phyloP scores from a whole-genome alignment of 768 basidiomycete genomes.

The Leccinum variicolor region DNA sequence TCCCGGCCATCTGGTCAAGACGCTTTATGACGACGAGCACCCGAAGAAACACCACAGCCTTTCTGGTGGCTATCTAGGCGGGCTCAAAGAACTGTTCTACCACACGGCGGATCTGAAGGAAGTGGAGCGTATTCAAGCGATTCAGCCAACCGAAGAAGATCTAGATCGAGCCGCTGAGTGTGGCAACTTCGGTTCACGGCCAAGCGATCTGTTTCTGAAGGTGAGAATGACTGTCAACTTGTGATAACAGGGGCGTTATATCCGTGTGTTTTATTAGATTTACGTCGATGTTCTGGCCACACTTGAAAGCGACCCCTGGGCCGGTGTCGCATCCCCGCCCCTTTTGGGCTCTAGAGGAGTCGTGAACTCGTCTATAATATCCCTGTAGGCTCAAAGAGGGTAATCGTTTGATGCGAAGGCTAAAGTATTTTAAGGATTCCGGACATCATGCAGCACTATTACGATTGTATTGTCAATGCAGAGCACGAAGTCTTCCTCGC shows the following conservation, averaged over 20 bases:
- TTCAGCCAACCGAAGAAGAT: slow-evolving; percentile 37
- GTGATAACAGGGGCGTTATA: neutral
- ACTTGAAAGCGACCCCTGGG: slow-evolving; percentile 51
- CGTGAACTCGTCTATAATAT: slow-evolving; percentile 59
- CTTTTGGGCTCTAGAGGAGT: slow-evolving; percentile 62
- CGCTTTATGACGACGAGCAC: slow-evolving; percentile 34
- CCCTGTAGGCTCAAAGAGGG: slow-evolving; percentile 36
- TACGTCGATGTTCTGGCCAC: slow-evolving; percentile 60
- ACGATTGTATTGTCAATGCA: slow-evolving; percentile 57
- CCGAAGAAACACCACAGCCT: slow-evolving; percentile 28
- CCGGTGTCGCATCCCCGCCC: slow-evolving; percentile 57
- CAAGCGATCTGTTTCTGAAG: slow-evolving; percentile 60
- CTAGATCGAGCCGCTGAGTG: slow-evolving; percentile 46
- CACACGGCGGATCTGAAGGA: slow-evolving; percentile 12
- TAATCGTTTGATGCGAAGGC: neutral
- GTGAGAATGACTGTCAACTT: slow-evolving; percentile 30
- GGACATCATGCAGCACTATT: slow-evolving; percentile 71
- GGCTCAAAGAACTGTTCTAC: slow-evolving; percentile 19
- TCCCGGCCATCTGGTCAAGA: slow-evolving; percentile 37
- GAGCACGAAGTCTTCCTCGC: slow-evolving; percentile 64
- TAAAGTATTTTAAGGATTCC: slow-evolving; percentile 44
- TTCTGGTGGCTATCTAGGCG: slow-evolving; percentile 15
- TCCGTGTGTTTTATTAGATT: slow-evolving; percentile 37
- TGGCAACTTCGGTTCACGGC: slow-evolving; percentile 50
- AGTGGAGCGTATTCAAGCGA: slow-evolving; percentile 16